Evolutionary conservation across 306 rosid genomes (phyloP), one percentile per base, ranked within the genome.

Genomic region (Delonix regia): DNA sequence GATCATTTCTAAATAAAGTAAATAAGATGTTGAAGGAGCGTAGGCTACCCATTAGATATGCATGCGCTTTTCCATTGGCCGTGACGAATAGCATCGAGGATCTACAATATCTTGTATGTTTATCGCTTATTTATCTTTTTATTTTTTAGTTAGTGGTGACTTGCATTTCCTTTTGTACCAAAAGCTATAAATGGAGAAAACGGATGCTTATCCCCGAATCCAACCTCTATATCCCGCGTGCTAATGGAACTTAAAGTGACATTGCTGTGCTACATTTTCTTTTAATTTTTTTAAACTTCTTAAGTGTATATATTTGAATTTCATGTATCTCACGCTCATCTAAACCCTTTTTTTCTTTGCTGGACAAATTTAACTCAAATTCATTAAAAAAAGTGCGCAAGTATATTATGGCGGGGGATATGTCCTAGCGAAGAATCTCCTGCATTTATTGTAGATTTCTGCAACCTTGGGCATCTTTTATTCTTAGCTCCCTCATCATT

Each of bases 31-130:
- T 95, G 84, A 91, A 87, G 92, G 89, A 88, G 88, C 91, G 65
- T 78, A 91, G 82, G 57, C 83, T 95, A 70, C 97, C 99, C 71
- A 88, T 77, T 77, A 91, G 96, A 80, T 95, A 87, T 85, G 94
- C 97, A 25, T 89, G 99, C 81, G 92, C 91, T 77, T 92, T 89
- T 84, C 88, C 97, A 81, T 70, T 95, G 85, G 91, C 86, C 59
- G 66, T 80, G 74, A 85, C 85, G 42, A 88, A 89, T 79, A 64
- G 81, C 85, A 76, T 44, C 14, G 84, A 78, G 55, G 93, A 91
- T 81, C 77, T 90, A 64, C 90, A 74, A 75, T 86, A 81, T 73
- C 85, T 78, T 78, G 99, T 95, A 91, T 78, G 86, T 71, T 70
- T 44, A 14, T 78, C 76, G 57, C 1, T 69, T 48, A 8, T 47